Conservation (phyloP, 73 alveolate genomes). For the Diophrys appendiculata region DNA sequence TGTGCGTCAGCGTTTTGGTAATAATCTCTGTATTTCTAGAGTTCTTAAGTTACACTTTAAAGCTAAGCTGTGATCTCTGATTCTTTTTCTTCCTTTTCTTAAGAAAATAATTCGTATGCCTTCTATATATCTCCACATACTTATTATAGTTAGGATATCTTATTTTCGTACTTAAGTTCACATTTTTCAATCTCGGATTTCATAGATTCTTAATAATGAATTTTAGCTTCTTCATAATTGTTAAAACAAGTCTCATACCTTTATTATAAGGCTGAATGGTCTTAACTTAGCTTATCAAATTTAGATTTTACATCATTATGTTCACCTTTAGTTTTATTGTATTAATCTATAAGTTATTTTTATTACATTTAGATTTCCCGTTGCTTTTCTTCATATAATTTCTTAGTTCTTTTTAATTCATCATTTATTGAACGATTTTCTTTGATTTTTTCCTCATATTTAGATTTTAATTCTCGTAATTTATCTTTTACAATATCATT, state of each 20-base stretch:
- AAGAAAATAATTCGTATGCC: not conserved
- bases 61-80: not conserved
- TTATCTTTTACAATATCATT: conserved; percentile 6
- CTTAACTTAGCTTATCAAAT: too few relatives aligned
- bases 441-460: not conserved
- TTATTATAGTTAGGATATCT: too few relatives aligned
- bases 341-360: not conserved
- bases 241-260: too few relatives aligned
- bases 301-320: not conserved
- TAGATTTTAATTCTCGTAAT: not conserved
- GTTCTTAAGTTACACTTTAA: not conserved
- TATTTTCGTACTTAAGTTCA: too few relatives aligned
- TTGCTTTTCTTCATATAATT: conserved; percentile 5
- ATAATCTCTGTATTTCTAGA: not conserved
- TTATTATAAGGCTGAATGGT: too few relatives aligned
- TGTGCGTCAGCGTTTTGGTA: not conserved
- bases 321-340: not conserved
- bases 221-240: too few relatives aligned
- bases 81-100: not conserved
- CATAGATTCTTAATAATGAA: too few relatives aligned
- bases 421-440: conserved; percentile 6
- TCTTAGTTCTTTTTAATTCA: not conserved
- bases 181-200: too few relatives aligned
- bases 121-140: not conserved
- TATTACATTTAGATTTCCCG: conserved; percentile 5